A percentile compares a stretch with the other conserved stretches of the same genome.
Conservation (phyloP, 2,329 filamentous ascomycete genomes). For the Beauveria varroae region DNA sequence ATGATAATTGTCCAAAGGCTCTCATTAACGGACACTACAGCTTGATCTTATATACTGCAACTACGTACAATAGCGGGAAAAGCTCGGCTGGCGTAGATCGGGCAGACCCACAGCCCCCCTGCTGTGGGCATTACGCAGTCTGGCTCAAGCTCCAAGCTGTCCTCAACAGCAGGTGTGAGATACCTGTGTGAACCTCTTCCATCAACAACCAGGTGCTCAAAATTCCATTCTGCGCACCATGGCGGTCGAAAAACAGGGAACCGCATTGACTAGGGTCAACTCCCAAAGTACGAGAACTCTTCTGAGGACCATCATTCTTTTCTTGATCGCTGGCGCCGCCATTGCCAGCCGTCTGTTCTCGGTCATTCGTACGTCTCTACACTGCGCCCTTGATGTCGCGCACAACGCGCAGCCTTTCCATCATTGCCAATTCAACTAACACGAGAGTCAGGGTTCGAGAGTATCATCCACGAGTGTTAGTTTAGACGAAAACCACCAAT, state of each 20-base stretch:
- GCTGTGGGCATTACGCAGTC: conserved; percentile 12
- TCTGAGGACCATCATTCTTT: conserved; percentile 82
- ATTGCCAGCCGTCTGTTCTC: conserved; percentile 94
- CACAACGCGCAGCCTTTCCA: background rate
- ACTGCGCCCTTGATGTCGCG: background rate
- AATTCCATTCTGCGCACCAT: conserved; percentile 29
- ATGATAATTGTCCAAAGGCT: background rate
- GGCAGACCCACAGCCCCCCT: conserved; percentile 18
- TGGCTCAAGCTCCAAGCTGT: conserved; percentile 37
- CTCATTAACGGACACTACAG: too few species aligned
- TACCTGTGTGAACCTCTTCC: conserved; percentile 18
- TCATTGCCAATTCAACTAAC: conserved; percentile 22
- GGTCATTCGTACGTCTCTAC: conserved; percentile 72
- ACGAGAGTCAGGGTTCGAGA: conserved; percentile 71
- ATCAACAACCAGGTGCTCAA: conserved; percentile 24
- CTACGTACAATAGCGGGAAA: background rate
- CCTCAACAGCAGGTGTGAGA: conserved; percentile 22
- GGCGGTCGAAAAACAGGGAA: conserved; percentile 39
- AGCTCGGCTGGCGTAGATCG: conserved; percentile 9
- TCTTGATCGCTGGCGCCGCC: conserved; percentile 83
- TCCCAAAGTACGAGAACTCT: conserved; percentile 77
- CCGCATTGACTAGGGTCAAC: conserved; percentile 63
- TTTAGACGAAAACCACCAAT: conserved; percentile 23
- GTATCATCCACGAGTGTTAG: conserved; percentile 99
- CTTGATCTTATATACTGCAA: background rate